Evolutionary conservation across 2,329 filamentous ascomycete genomes (phyloP), one percentile per base, ranked within the genome.

Genomic region (Alternaria viburni): DNA sequence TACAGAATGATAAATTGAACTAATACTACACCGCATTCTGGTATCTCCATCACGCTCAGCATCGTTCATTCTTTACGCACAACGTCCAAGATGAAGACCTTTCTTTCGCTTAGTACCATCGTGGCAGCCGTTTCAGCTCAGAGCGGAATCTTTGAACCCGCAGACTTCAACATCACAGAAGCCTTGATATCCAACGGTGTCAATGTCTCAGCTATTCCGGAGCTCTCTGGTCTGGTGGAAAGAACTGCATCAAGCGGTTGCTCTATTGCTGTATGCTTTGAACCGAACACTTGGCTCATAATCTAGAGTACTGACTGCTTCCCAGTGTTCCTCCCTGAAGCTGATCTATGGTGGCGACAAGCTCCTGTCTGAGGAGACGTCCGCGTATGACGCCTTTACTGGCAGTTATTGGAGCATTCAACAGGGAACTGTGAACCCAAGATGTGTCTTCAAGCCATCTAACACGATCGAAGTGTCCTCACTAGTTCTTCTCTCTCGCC

Each of bases 381-480:
- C 69, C 1, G 23, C 64, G 8, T 77, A 77, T 59, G 44, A 69
- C 17, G 50, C 58, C n/a, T 73, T 75, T 47, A 70, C 65, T n/a
- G 58, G 47, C 4, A 61, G 46, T 9, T 77, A 72, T 28, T 78
- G 76, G 76, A 73, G 71, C 13, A 57, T 57, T 5, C 74, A 77
- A 49, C 76, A 78, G 66, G 67, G 63, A 9, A 46, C 57, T 4
- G 56, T 74, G 1, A 66, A 65, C 11, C 76, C 76, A 8, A 64
- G 55, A 17, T 77, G 75, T 60, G 64, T 76, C 15, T 78, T 78
- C 57, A 67, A 70, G 57, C 73, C 74, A 11, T 30, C 46, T 10
- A 72, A 59, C 19, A 54, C 62, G 10, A 23, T 63, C 11, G 67
- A 76, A 7, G 71, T 76, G 2, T 74, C 72, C 7, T 66, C 64